phyloP scores from a whole-genome alignment of 169 alveolate species.

The Cryptosporidium meleagridis region DNA sequence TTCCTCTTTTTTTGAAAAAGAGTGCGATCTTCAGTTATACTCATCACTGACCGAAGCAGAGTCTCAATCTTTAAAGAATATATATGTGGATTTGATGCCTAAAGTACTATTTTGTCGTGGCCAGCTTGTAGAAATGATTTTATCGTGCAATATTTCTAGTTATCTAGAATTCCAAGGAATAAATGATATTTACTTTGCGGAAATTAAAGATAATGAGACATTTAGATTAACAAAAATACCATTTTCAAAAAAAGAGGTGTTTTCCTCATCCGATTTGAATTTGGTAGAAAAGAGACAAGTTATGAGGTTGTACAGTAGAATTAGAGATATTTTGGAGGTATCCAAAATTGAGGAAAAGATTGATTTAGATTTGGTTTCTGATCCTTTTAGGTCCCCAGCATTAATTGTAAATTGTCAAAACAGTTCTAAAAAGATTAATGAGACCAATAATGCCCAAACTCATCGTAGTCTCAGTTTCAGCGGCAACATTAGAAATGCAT shows the following conservation, averaged over 20 bases:
- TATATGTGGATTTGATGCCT: conserved; percentile 46
- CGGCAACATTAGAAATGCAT: neutral
- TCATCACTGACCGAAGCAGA: conserved; percentile 1
- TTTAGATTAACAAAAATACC: conserved; percentile 19
- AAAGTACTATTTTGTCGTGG: conserved; percentile 45
- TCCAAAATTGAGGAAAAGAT: conserved; percentile 14
- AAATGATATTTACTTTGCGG: conserved; percentile 14
- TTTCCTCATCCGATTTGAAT: conserved; percentile 32
- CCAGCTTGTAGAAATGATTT: conserved; percentile 19
- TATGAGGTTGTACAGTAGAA: conserved; percentile 43
- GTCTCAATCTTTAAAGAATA: neutral
- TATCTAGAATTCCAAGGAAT: conserved; percentile 67
- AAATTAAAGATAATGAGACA: neutral
- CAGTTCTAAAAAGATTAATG: neutral
- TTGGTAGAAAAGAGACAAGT: conserved; percentile 44
- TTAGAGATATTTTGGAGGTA: conserved; percentile 34
- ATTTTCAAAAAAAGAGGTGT: conserved; percentile 44
- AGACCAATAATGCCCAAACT: neutral
- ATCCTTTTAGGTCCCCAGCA: conserved; percentile 72
- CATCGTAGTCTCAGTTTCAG: no score
- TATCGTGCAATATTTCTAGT: conserved; percentile 40
- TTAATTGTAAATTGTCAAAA: neutral
- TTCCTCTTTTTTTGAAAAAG: conserved; percentile 19
- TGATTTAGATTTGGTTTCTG: conserved; percentile 41
- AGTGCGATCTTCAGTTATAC: neutral